Conservation (phyloP, 768 basidiomycete genomes). For the Tephrocybe sp. region DNA sequence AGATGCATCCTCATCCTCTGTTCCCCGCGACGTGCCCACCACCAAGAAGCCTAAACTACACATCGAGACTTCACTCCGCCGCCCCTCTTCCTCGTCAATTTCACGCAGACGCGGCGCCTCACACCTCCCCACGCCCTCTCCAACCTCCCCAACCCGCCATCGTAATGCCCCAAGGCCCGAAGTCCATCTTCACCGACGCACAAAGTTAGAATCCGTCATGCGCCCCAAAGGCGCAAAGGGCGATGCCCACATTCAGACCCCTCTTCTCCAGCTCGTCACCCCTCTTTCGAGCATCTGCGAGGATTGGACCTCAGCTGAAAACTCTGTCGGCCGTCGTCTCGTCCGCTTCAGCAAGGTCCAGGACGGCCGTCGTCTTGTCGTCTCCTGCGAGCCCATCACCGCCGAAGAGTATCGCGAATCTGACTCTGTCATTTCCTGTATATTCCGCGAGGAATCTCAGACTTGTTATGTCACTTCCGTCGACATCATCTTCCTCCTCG, state of each 20-base stretch:
- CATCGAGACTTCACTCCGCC: conserved; percentile 23
- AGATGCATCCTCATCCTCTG: conserved; percentile 8
- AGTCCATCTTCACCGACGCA: conserved; percentile 40
- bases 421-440: conserved; percentile 91
- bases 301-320: conserved; percentile 67
- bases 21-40: conserved; percentile 8
- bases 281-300: conserved; percentile 55
- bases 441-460: conserved; percentile 77
- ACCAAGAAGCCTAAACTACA: conserved; percentile 32
- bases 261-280: conserved; percentile 60
- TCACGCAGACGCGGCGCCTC: conserved; percentile 41
- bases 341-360: conserved; percentile 83
- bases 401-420: conserved; percentile 73
- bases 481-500: conserved; percentile 92
- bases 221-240: conserved; percentile 41
- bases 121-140: conserved; percentile 38
- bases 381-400: conserved; percentile 74
- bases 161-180: conserved; percentile 29
- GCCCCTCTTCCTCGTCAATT: conserved; percentile 17
- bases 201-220: conserved; percentile 41
- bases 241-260: conserved; percentile 49
- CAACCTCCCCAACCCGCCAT: conserved; percentile 37
- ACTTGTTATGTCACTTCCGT: conserved; percentile 91
- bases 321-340: conserved; percentile 71
- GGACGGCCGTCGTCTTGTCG: conserved; percentile 73